Percentiles rank a stretch among this genome's conserved stretches.
phyloP scores from a whole-genome alignment of 2,329 filamentous ascomycete genomes.

The Alternaria infectoria region DNA sequence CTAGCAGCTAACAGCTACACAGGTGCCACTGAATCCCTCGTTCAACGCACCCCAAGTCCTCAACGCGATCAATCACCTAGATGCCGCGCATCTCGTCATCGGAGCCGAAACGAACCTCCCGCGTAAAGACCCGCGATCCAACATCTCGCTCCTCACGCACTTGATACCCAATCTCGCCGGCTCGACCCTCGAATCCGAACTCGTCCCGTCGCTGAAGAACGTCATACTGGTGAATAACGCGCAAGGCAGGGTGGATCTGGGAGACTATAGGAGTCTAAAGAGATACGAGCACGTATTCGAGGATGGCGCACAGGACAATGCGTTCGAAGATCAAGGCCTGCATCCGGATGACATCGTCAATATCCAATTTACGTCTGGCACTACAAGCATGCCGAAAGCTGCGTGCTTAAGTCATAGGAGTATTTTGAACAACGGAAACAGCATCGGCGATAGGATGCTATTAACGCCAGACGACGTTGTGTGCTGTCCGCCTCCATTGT shows the following conservation, averaged over 20 bases:
- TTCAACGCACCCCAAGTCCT: slow-evolving; percentile 83
- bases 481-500: slow-evolving; percentile 65
- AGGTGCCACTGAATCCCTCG: slow-evolving; percentile 88
- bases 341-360: slow-evolving; percentile 77
- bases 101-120: slow-evolving; percentile 87
- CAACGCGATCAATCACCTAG: slow-evolving; percentile 78
- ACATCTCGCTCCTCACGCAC: slow-evolving; percentile 63
- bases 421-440: slow-evolving; percentile 90
- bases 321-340: slow-evolving; percentile 58
- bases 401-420: slow-evolving; percentile 83
- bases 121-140: slow-evolving; percentile 65
- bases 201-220: slow-evolving; percentile 71
- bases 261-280: slow-evolving; percentile 43
- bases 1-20: background rate
- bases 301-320: slow-evolving; percentile 48
- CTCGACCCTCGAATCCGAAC: slow-evolving; percentile 57
- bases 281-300: slow-evolving; percentile 55
- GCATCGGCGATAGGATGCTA: slow-evolving; percentile 86
- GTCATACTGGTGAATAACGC: slow-evolving; percentile 85
- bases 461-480: slow-evolving; percentile 74
- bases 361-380: slow-evolving; percentile 97
- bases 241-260: slow-evolving; percentile 57
- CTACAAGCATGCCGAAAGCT: slow-evolving; percentile 87
- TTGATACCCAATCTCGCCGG: slow-evolving; percentile 58
- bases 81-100: slow-evolving; percentile 76